Conservation (phyloP, 108 stramenopile genomes). For the Asterionellopsis glacialis region DNA sequence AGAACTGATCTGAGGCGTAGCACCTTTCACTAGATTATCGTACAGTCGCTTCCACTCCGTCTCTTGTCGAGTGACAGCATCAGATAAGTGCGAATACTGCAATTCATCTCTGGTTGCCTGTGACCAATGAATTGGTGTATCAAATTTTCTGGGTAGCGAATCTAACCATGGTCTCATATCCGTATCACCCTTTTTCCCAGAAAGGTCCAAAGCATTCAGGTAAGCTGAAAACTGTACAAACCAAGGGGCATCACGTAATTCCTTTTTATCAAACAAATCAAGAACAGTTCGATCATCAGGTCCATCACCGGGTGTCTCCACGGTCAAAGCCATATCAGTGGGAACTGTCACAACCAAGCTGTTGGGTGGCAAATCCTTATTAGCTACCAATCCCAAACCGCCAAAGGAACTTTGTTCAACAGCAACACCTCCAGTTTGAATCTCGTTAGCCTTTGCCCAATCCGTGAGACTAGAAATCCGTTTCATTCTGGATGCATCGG, state of each 20-base stretch:
- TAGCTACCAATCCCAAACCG: constrained; percentile 58
- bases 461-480: constrained; percentile 24
- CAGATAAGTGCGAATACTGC: constrained; percentile 62
- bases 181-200: not conserved
- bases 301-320: constrained; percentile 49
- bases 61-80: constrained; percentile 64
- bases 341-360: constrained; percentile 63
- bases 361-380: constrained; percentile 28
- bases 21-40: constrained; percentile 8
- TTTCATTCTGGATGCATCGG: constrained; percentile 11
- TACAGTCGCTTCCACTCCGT: constrained; percentile 46
- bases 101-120: constrained; percentile 38
- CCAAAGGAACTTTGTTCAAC: constrained; percentile 13
- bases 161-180: constrained; percentile 70
- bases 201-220: constrained; percentile 35
- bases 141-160: constrained; percentile 62
- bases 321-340: constrained; percentile 52
- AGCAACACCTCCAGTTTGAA: constrained; percentile 13
- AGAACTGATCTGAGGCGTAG: constrained; percentile 16
- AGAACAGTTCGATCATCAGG: constrained; percentile 31
- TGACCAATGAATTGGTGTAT: constrained; percentile 79
- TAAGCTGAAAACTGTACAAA: constrained; percentile 45
- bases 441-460: constrained; percentile 24
- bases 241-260: constrained; percentile 36
- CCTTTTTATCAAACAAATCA: constrained; percentile 15